Evolutionary conservation across 192 early-diverging fungal species (phyloP).

Genomic region (Chytriomyces confervae): DNA sequence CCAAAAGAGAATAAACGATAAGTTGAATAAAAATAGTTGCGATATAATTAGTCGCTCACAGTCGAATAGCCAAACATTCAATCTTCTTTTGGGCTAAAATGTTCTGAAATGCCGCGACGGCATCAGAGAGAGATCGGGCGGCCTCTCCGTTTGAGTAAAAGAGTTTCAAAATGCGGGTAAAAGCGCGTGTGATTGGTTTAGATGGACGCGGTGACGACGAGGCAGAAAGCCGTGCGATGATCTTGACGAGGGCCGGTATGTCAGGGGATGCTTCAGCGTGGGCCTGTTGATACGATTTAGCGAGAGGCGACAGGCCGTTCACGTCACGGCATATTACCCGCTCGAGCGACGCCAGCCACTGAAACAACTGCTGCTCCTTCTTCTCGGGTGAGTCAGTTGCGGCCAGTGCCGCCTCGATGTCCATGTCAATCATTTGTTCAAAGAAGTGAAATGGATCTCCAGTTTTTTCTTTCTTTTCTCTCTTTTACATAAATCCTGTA

Average conservation of each 20-base stretch:
- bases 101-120: constrained; percentile 67
- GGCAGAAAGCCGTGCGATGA: no score
- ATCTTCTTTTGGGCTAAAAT: constrained; percentile 62
- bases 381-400: constrained; percentile 47
- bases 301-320: neutral
- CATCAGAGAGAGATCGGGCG: constrained; percentile 76
- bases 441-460: neutral
- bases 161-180: constrained; percentile 65
- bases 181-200: no score
- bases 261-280: no score
- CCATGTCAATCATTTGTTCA: neutral
- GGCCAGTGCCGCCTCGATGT: neutral
- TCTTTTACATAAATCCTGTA: neutral
- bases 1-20: constrained; percentile 2
- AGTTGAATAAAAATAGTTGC: neutral
- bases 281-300: neutral
- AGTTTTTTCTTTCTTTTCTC: neutral
- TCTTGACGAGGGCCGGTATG: no score
- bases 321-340: neutral
- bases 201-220: no score
- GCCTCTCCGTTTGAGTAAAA: constrained; percentile 78
- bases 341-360: constrained; percentile 87
- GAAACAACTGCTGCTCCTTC: constrained; percentile 82
- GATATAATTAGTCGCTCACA: constrained; percentile 47
- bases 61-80: constrained; percentile 65